These are phyloP conservation scores for Blyttiomyces sp. DNA, from an alignment of 371 early-diverging fungal species.

Conservation along the genomic window DNA sequence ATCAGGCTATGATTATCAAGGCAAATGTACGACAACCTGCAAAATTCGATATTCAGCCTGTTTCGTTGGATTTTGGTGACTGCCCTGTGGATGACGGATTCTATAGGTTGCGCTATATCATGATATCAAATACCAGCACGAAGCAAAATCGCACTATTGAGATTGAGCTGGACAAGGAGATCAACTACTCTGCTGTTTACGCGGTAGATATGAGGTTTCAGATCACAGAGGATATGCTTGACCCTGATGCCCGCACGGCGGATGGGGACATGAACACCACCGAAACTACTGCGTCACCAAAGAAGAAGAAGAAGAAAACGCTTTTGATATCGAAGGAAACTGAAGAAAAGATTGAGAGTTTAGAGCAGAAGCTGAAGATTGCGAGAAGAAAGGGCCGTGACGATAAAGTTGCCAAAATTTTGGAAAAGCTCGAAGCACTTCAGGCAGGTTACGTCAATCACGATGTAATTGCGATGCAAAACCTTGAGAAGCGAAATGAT, in stretches of 20 bases:
- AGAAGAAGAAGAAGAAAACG: slow-evolving; percentile 27
- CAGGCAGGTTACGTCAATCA: slow-evolving; percentile 30
- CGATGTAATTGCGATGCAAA: too few relatives aligned
- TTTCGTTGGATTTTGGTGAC: slow-evolving; percentile 73
- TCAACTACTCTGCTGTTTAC: background rate
- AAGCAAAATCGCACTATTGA: slow-evolving; percentile 80
- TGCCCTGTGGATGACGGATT: slow-evolving; percentile 57
- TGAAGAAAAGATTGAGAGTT: slow-evolving; percentile 90
- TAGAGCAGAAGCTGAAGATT: slow-evolving; percentile 97
- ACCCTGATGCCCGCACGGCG: too few relatives aligned
- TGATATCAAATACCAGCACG: slow-evolving; percentile 72
- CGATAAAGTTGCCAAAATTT: slow-evolving; percentile 85
- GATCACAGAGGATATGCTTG: slow-evolving; percentile 58
- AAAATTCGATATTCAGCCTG: slow-evolving; percentile 78
- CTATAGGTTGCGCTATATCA: slow-evolving; percentile 48
- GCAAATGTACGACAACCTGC: slow-evolving; percentile 88
- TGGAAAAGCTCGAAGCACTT: slow-evolving; percentile 66
- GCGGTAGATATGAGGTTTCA: slow-evolving; percentile 35
- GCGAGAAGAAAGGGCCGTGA: slow-evolving; percentile 84
- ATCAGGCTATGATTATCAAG: slow-evolving; percentile 79
- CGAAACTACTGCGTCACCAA: slow-evolving; percentile 9
- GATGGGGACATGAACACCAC: background rate
- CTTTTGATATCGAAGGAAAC: slow-evolving; percentile 68
- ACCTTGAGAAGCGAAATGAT: too few relatives aligned
- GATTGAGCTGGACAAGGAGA: slow-evolving; percentile 67